Evolutionary conservation across 345 rosid genomes (phyloP).

Genomic region (Syzygium aqueum): DNA sequence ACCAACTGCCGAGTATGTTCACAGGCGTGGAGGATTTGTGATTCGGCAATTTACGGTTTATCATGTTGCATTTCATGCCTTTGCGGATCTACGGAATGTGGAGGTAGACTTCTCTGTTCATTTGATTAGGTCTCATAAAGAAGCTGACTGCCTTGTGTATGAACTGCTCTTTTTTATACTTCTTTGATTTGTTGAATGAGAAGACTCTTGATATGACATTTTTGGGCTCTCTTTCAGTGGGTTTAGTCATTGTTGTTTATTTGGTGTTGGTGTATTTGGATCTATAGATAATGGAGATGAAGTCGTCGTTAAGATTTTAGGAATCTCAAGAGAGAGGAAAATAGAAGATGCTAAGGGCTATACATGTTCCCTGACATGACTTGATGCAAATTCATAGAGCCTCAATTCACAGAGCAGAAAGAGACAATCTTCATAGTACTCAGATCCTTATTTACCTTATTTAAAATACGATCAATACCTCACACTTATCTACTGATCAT

Average conservation of each 20-base stretch:
- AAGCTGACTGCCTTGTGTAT: background rate
- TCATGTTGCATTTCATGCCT: constrained; percentile 80
- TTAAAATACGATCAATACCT: background rate
- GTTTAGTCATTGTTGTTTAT: background rate
- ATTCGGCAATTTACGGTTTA: constrained; percentile 52
- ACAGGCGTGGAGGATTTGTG: constrained; percentile 58
- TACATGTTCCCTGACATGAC: background rate
- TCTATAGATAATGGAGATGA: background rate
- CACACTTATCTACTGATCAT: background rate
- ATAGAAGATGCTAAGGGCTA: background rate
- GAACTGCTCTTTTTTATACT: background rate
- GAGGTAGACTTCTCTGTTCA: constrained; percentile 35
- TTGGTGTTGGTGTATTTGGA: background rate
- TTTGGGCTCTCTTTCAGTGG: background rate
- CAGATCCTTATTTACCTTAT: background rate
- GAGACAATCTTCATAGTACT: background rate
- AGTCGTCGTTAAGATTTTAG: background rate
- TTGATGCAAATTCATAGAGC: background rate
- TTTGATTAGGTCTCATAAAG: background rate
- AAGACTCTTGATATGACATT: background rate
- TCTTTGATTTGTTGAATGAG: background rate
- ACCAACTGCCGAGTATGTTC: constrained; percentile 66
- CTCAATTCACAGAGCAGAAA: background rate
- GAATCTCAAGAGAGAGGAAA: background rate
- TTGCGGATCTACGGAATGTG: constrained; percentile 70